These are phyloP conservation scores for Penicillium atrosanguineum DNA, from an alignment of 495 filamentous ascomycete species.

Conservation along the genomic window DNA sequence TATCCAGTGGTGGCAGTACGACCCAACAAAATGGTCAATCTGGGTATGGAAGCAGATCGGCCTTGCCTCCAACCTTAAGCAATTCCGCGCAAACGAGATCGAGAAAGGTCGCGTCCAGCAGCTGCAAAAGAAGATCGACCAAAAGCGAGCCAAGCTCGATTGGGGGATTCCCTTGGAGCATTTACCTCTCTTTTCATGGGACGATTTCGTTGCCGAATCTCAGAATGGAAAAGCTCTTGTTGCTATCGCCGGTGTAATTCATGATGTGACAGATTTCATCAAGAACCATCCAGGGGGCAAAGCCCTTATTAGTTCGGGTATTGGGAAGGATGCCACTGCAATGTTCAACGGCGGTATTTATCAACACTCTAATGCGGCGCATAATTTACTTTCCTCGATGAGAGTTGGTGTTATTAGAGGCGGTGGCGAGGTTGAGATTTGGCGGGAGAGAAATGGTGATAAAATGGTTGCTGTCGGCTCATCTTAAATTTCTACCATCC, in stretches of 20 bases:
- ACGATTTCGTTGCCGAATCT: constrained; percentile 75
- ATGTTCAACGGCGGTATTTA: constrained; percentile 97
- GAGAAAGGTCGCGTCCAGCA: constrained; percentile 93
- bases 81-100: constrained; percentile 89
- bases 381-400: constrained; percentile 89
- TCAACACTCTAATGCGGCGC: constrained; percentile 86
- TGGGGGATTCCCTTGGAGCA: constrained; percentile 85
- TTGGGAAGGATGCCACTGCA: constrained; percentile 90
- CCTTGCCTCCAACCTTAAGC: constrained; percentile 84
- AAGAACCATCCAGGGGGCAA: constrained; percentile 89
- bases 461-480: neutral
- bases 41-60: constrained; percentile 85
- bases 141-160: constrained; percentile 27
- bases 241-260: constrained; percentile 82
- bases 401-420: constrained; percentile 85
- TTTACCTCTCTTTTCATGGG: constrained; percentile 88
- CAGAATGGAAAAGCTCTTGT: constrained; percentile 77
- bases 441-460: constrained; percentile 36
- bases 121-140: constrained; percentile 92
- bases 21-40: constrained; percentile 93
- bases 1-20: constrained; percentile 91
- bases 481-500: neutral
- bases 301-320: constrained; percentile 74
- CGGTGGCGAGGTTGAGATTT: constrained; percentile 91
- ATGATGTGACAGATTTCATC: constrained; percentile 85